phyloP scores from a whole-genome alignment of 202 grass and related monocot species.

The Tripidium arundinaceum region DNA sequence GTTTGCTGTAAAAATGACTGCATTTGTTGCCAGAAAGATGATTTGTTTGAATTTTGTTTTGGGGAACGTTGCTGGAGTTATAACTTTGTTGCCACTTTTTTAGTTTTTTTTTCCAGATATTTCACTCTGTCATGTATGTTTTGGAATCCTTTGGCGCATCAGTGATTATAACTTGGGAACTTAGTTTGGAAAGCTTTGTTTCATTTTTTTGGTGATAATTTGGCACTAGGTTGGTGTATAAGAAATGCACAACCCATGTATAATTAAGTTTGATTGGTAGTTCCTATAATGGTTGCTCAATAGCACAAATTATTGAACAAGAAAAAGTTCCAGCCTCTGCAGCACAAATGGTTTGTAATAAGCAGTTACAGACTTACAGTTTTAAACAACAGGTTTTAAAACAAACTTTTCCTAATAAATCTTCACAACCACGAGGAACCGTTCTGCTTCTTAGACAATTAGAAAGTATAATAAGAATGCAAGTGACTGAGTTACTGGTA shows the following conservation, averaged over 20 bases:
- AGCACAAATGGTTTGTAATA: neutral
- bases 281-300: neutral
- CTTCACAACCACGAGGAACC: no score
- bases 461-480: no score
- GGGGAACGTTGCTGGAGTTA: neutral
- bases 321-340: no score
- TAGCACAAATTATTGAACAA: no score
- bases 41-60: neutral
- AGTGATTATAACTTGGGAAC: neutral
- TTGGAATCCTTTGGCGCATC: neutral
- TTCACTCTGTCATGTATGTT: neutral
- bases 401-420: no score
- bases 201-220: neutral
- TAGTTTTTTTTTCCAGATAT: no score
- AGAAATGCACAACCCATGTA: neutral
- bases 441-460: no score
- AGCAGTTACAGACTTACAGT: neutral
- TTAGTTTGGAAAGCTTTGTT: neutral
- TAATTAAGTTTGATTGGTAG: neutral
- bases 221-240: neutral
- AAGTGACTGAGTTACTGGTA: no score
- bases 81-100: no score
- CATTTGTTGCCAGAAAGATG: slow-evolving; percentile 2
- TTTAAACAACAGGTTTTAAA: no score
- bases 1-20: neutral